These are phyloP conservation scores for Cercis canadensis DNA, from an alignment of 306 rosid genomes.

Conservation along the genomic window DNA sequence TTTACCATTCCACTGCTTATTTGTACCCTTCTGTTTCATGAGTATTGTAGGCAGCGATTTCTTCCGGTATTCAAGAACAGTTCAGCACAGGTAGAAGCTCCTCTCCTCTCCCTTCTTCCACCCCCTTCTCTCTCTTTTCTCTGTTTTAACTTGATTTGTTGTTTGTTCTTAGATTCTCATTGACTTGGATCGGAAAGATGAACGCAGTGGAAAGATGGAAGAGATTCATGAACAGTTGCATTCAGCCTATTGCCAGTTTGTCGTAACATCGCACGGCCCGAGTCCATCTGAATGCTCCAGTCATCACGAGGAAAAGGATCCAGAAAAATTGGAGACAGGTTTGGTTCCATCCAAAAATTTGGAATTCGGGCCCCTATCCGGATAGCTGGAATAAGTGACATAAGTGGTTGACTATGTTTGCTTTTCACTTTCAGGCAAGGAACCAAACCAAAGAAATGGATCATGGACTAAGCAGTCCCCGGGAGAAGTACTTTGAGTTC, in stretches of 20 bases:
- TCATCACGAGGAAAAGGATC: constrained; percentile 28
- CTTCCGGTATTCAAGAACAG: constrained; percentile 62
- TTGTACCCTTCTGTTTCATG: constrained; percentile 74
- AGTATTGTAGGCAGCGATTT: constrained; percentile 84
- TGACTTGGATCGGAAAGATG: constrained; percentile 84
- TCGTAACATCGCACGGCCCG: constrained; percentile 23
- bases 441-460: constrained; percentile 22
- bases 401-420: constrained; percentile 39
- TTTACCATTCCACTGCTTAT: constrained; percentile 80
- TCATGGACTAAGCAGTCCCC: constrained; percentile 39
- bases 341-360: constrained; percentile 49
- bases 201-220: constrained; percentile 60
- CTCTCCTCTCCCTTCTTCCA: constrained; percentile 2
- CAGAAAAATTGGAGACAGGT: constrained; percentile 58
- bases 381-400: constrained; percentile 11
- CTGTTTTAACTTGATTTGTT: constrained; percentile 20
- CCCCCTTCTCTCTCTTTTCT: constrained; percentile 5
- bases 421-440: constrained; percentile 48
- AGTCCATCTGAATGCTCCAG: constrained; percentile 41
- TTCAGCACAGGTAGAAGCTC: constrained; percentile 73
- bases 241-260: constrained; percentile 67
- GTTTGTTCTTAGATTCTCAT: constrained; percentile 62
- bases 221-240: constrained; percentile 60
- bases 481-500: constrained; percentile 15
- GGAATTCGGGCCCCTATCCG: constrained; percentile 30